Base-by-base conservation (phyloP, 257 asterid species). In the Oldenlandia corymbosa region DNA sequence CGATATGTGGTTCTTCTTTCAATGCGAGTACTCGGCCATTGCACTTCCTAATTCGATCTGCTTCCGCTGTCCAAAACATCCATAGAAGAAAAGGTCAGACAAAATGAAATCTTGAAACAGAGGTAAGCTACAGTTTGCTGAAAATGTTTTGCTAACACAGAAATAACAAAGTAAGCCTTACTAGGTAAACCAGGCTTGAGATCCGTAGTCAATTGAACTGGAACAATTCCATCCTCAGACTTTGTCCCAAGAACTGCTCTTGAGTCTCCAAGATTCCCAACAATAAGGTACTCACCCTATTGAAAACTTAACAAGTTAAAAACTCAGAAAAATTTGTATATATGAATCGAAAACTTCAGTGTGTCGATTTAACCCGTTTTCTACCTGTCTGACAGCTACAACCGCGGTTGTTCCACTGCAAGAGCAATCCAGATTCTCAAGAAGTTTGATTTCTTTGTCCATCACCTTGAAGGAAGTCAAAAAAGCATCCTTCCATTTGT, bases 221-320 rank as follows among this genome's bases (percentile, higher is more conserved):
- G 79, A 71, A 63, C 65, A 65, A 81, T 70, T 45, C 86, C 92
- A 23, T 75, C 64, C 54, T 76, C 72, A 10, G 72, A 54, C 7
- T 78, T 81, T 26, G 85, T 86, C 46, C 94, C 98, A 6, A 91
- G 61, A 72, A 91, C 68, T 3, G 84, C 95, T 71, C 98, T 50
- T 5, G 98, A 86, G 70, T 91, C 98, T 1, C 98, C 96, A 64
- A 91, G 90, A 80, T 91, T 91, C 11, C 92, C 92, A 5, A 91
- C 56, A 23, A 86, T 61, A 27, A 91, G 82, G 68, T 86, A 77
- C 42, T 78, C 85, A 28, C 86, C 95, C 98, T 88, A 59, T 26
- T 27, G 24, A n/a, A 32, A n/a, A 20, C 1, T n/a, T 30, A 11
- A 31, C 32, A 47, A 62, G 32, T 47, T 46, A 61, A 60, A n/a